Percentiles rank a stretch among this genome's conserved stretches.
Evolutionary conservation across 768 basidiomycete genomes (phyloP).

Genomic region (Podaxis rugospora): DNA sequence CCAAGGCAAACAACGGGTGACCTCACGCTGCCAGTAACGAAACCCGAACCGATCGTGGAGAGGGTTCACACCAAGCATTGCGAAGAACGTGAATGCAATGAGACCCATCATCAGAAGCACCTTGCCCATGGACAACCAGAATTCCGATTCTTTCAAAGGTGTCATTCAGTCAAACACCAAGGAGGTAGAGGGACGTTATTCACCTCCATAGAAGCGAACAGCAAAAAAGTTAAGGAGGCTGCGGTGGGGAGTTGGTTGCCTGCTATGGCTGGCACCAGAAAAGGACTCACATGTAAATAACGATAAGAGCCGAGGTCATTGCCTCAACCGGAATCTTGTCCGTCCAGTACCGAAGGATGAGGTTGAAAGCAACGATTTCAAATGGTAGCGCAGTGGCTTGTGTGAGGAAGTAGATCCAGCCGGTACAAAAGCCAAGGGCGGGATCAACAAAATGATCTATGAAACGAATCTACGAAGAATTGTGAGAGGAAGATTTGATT

Average conservation of each 20-base stretch:
- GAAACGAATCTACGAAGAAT: slow-evolving; percentile 44
- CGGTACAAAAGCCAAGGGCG: slow-evolving; percentile 50
- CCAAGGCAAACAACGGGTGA: not conserved
- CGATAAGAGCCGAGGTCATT: slow-evolving; percentile 36
- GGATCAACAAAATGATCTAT: slow-evolving; percentile 55
- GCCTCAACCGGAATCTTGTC: slow-evolving; percentile 42
- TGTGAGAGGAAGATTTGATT: not conserved
- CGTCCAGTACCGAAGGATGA: slow-evolving; percentile 52
- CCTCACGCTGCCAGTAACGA: slow-evolving; percentile 44
- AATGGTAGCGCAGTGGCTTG: slow-evolving; percentile 39
- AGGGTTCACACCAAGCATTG: slow-evolving; percentile 60
- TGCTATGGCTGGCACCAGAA: not conserved
- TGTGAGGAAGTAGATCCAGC: slow-evolving; percentile 55
- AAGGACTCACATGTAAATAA: slow-evolving; percentile 33
- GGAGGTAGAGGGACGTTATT: not conserved
- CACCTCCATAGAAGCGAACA: slow-evolving; percentile 46
- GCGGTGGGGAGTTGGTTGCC: not conserved
- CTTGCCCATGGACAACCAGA: slow-evolving; percentile 53
- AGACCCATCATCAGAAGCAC: slow-evolving; percentile 42
- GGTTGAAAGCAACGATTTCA: slow-evolving; percentile 51
- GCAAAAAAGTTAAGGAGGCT: slow-evolving; percentile 45
- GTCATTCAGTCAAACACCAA: not conserved
- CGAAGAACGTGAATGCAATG: slow-evolving; percentile 50
- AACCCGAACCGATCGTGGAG: slow-evolving; percentile 50
- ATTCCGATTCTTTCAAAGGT: slow-evolving; percentile 41